Conservation (phyloP, 75 land plant species). For the Cupressus sempervirens region DNA sequence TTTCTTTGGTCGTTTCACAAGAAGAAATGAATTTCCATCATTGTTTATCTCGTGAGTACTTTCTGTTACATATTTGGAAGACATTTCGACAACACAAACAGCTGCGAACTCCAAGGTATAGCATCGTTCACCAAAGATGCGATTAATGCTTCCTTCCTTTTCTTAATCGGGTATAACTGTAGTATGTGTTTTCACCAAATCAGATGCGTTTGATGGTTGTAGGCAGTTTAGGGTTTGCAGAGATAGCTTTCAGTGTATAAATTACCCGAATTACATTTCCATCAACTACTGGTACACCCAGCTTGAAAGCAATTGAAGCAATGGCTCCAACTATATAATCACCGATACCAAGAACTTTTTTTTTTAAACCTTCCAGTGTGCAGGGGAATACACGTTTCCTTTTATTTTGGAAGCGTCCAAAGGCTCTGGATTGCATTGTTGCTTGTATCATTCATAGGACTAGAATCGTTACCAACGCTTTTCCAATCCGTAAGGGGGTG, state of each 20-base stretch:
- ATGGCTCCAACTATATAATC: slow-evolving; percentile 96
- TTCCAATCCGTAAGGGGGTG: too few relatives aligned
- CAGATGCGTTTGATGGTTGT: slow-evolving; percentile 58
- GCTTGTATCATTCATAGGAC: too few relatives aligned
- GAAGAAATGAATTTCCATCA: slow-evolving; percentile 31
- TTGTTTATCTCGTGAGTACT: slow-evolving; percentile 2
- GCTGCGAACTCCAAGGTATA: slow-evolving; percentile 50
- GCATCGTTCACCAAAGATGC: neutral
- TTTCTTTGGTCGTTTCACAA: slow-evolving; percentile 76
- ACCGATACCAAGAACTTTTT: slow-evolving; percentile 83
- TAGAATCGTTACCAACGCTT: too few relatives aligned
- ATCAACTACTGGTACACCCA: slow-evolving; percentile 97
- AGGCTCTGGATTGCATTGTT: too few relatives aligned
- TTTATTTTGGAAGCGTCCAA: too few relatives aligned
- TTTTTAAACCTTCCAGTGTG: slow-evolving; percentile 47
- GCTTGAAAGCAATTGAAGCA: slow-evolving; percentile 88
- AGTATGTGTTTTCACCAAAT: neutral
- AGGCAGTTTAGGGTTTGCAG: slow-evolving; percentile 63
- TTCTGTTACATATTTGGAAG: slow-evolving; percentile 4
- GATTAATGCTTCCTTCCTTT: neutral
- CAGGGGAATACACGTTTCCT: slow-evolving; percentile 69
- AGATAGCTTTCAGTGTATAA: slow-evolving; percentile 73
- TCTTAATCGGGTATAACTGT: neutral
- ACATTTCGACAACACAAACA: slow-evolving; percentile 69
- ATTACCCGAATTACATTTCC: slow-evolving; percentile 93